These are phyloP conservation scores for Priceomyces medius DNA, from an alignment of 805 yeast genomes.

Conservation along the genomic window DNA sequence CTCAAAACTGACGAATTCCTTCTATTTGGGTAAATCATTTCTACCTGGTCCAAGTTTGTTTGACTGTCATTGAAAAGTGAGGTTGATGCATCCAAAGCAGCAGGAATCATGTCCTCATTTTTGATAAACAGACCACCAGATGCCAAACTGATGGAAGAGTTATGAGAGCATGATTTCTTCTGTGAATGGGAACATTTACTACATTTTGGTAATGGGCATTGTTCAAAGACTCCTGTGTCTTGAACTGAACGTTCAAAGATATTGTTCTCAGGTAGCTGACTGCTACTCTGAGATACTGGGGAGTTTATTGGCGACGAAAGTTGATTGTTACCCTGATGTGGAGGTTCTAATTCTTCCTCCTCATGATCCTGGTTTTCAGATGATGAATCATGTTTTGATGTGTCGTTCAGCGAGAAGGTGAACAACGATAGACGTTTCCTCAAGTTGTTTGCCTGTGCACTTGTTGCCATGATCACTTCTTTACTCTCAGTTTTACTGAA, in stretches of 20 bases:
- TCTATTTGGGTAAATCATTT: conserved; percentile 60
- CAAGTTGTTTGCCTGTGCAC: neutral
- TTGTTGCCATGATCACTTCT: conserved; percentile 1
- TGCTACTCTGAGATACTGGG: conserved; percentile 11
- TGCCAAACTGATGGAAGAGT: conserved; percentile 24
- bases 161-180: conserved; percentile 21
- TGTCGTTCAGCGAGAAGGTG: conserved; percentile 1
- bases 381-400: neutral
- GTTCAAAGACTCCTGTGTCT: conserved; percentile 16
- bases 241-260: conserved; percentile 46
- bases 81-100: conserved; percentile 77
- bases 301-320: conserved; percentile 13
- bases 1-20: conserved; percentile 56
- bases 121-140: conserved; percentile 27
- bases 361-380: neutral
- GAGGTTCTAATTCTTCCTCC: neutral
- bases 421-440: conserved; percentile 7
- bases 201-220: conserved; percentile 10
- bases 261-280: conserved; percentile 12
- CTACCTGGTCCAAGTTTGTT: conserved; percentile 66
- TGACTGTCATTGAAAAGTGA: conserved; percentile 59
- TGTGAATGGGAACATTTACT: conserved; percentile 14
- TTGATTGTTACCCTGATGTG: conserved; percentile 8
- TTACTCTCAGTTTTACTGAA: neutral
- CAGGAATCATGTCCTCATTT: conserved; percentile 70